Percentiles rank a stretch among this genome's conserved stretches.
phyloP scores from a whole-genome alignment of 805 yeast species.

The Candida gorgasii region DNA sequence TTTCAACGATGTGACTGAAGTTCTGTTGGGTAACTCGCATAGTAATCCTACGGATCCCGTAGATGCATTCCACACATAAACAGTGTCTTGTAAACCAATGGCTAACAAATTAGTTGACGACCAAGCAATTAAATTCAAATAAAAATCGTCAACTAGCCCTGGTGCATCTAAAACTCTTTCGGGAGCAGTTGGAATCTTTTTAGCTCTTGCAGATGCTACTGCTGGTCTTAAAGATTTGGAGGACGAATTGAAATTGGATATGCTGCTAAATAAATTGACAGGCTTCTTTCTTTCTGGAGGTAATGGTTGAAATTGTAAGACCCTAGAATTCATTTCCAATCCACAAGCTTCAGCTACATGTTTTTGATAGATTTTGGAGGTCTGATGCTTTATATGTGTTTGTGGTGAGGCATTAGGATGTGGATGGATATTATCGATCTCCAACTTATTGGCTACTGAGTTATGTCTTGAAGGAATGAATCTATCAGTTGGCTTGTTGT shows the following conservation, averaged over 20 bases:
- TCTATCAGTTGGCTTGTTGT: constrained; percentile 34
- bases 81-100: constrained; percentile 79
- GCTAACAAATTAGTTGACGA: constrained; percentile 79
- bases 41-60: constrained; percentile 74
- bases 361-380: constrained; percentile 61
- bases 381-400: constrained; percentile 56
- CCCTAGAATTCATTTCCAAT: constrained; percentile 74
- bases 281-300: constrained; percentile 65
- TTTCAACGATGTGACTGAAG: constrained; percentile 65
- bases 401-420: constrained; percentile 52
- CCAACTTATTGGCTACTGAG: constrained; percentile 38
- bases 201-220: constrained; percentile 64
- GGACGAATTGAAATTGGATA: constrained; percentile 20
- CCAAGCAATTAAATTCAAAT: constrained; percentile 86
- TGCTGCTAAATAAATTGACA: constrained; percentile 31
- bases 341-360: constrained; percentile 97
- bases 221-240: constrained; percentile 41
- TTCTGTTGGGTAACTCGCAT: constrained; percentile 51
- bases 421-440: constrained; percentile 29
- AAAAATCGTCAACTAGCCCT: constrained; percentile 89
- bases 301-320: constrained; percentile 80
- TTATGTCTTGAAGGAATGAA: constrained; percentile 47
- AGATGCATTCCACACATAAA: constrained; percentile 91
- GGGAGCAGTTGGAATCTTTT: constrained; percentile 83
- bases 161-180: constrained; percentile 96